Conservation (phyloP, 352 stramenopile species). For the Globisporangium nunn region DNA sequence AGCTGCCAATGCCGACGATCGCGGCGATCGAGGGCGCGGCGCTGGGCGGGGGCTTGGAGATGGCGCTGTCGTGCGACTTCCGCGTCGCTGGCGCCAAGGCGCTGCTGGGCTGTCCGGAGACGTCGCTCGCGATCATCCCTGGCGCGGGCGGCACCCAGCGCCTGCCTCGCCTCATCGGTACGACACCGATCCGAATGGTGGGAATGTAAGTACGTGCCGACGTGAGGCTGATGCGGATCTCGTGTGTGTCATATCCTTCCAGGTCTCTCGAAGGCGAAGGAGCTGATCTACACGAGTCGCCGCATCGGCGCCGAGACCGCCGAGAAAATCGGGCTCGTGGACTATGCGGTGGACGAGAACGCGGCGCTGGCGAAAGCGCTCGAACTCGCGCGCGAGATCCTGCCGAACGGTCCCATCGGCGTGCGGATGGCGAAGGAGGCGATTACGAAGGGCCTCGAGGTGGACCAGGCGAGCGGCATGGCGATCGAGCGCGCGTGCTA, state of each 20-base stretch:
- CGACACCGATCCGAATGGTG: not conserved
- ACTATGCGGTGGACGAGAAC: conserved; percentile 77
- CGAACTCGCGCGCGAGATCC: conserved; percentile 84
- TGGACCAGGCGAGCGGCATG: conserved; percentile 82
- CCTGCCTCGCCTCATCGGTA: conserved; percentile 87
- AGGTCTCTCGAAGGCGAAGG: conserved; percentile 88
- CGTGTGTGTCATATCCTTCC: too few species aligned
- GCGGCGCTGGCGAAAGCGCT: conserved; percentile 68
- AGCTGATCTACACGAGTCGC: conserved; percentile 92
- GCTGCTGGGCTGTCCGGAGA: conserved; percentile 88
- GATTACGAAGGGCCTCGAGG: conserved; percentile 62
- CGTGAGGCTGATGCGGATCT: not conserved
- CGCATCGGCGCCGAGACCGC: conserved; percentile 69
- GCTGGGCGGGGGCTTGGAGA: conserved; percentile 88
- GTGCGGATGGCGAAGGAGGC: conserved; percentile 58
- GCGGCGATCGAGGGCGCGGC: conserved; percentile 89
- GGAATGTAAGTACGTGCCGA: not conserved
- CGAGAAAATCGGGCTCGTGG: conserved; percentile 82
- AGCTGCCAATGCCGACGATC: conserved; percentile 90
- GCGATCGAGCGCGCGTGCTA: conserved; percentile 91
- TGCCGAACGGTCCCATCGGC: conserved; percentile 88
- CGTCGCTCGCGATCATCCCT: conserved; percentile 89
- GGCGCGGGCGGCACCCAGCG: conserved; percentile 91
- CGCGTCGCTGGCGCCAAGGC: conserved; percentile 85
- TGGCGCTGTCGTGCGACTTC: conserved; percentile 90